Base-by-base conservation (phyloP, 2,329 filamentous ascomycete species). In the Pseudocercospora eumusae region DNA sequence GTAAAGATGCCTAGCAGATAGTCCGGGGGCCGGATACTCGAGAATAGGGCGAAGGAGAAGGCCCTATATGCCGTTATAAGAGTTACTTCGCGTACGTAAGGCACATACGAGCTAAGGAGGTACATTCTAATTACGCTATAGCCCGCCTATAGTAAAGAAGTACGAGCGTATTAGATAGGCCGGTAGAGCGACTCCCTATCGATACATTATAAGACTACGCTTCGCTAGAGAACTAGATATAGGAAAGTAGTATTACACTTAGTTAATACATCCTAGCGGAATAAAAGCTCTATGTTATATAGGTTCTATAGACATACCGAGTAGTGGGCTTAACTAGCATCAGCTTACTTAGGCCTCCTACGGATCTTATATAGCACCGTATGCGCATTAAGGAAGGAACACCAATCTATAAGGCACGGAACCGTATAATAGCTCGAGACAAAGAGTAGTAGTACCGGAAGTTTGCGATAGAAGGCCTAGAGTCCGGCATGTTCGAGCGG, bases 401-500 rank as follows among this genome's bases (percentile, higher is more conserved):
- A 3, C 56, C 25, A 50, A 28, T 58, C 28, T 58, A 58, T 50
- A 50, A 50, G 8, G 56, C 56, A 10, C 23, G 33, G 3, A 21
- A 28, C 18, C 23, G 31, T 11, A 36, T 33, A 20, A 49, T 58
- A 58, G 40, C 25, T 6, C 15, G 6, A 15, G 25, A 58, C n/a
- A 58, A 58, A 20, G 56, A 58, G 20, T 58, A 58, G 56, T 50
- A 58, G 25, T 58, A 49, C n/a, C 23, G 44, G 13, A 58, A 58
- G 15, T 58, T 50, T 27, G 44, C 28, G 13, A 18, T 23, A 7
- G 54, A 56, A 18, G 36, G 40, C 13, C 11, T 49, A 50, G 56
- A 49, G 20, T 50, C 27, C n/a, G 45, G 42, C 28, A 33, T 58
- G 13, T 58, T 49, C 21, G 21, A 58, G n/a, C 13, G n/a, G 4